phyloP scores from a whole-genome alignment of 2,329 filamentous ascomycete species.

The Botrytis porri region DNA sequence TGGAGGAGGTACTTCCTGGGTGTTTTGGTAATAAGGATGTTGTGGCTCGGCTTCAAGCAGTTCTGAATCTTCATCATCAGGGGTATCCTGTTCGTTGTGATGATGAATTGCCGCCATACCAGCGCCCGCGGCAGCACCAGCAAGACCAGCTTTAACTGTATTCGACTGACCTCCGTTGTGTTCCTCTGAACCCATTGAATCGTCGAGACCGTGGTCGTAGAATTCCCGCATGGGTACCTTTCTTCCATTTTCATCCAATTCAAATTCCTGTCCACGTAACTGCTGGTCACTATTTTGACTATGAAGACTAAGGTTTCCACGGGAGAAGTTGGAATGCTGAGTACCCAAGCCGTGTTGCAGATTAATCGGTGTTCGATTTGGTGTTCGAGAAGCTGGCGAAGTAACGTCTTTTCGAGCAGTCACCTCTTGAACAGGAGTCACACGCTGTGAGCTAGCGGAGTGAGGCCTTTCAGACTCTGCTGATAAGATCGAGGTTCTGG shows the following conservation, averaged over 20 bases:
- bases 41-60: constrained; percentile 14
- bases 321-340: constrained; percentile 51
- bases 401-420: constrained; percentile 49
- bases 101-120: constrained; percentile 43
- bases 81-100: constrained; percentile 25
- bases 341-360: constrained; percentile 61
- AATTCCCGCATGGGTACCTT: constrained; percentile 35
- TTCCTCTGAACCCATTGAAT: constrained; percentile 34
- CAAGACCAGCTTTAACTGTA: constrained; percentile 30
- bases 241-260: constrained; percentile 38
- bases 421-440: constrained; percentile 61
- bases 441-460: constrained; percentile 54
- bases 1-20: constrained; percentile 61
- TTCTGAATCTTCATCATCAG: constrained; percentile 34
- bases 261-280: constrained; percentile 39
- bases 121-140: constrained; percentile 38
- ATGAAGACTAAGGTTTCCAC: constrained; percentile 48
- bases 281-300: constrained; percentile 46
- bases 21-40: constrained; percentile 36
- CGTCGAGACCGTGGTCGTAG: constrained; percentile 28
- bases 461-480: constrained; percentile 69
- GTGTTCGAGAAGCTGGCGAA: constrained; percentile 60
- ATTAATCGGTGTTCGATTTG: constrained; percentile 57
- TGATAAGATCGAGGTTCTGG: constrained; percentile 81
- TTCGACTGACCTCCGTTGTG: constrained; percentile 35